These are phyloP conservation scores for Schizochytrium sp. DNA, from an alignment of 108 stramenopile species.

Conservation along the genomic window DNA sequence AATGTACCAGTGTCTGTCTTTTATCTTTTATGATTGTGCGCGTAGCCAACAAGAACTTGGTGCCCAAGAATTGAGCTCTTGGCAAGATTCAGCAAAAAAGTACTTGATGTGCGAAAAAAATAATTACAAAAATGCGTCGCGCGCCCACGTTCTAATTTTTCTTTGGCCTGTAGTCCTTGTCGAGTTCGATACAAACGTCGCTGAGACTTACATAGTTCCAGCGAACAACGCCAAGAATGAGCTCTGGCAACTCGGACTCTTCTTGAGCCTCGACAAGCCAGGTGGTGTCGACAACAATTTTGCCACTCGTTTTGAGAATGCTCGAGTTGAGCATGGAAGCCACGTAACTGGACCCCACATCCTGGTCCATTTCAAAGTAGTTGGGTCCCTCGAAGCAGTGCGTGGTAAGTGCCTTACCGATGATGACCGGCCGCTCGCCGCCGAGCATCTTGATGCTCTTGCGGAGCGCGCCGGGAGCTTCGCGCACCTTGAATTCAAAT, in stretches of 20 bases:
- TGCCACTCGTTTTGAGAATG: not conserved
- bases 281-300: not conserved
- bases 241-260: not conserved
- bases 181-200: not conserved
- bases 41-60: no score
- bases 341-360: not conserved
- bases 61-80: no score
- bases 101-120: no score
- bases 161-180: not conserved
- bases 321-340: conserved; percentile 9
- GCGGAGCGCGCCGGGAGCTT: conserved; percentile 1
- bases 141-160: not conserved
- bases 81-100: no score
- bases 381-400: not conserved
- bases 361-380: conserved; percentile 11
- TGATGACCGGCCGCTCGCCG: conserved; percentile 2
- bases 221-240: not conserved
- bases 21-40: no score
- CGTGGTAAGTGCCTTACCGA: conserved; percentile 7
- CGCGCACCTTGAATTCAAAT: not conserved
- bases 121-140: no score
- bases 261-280: conserved; percentile 4
- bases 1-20: no score
- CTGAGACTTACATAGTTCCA: not conserved
- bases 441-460: conserved; percentile 8